phyloP scores from a whole-genome alignment of 2,329 filamentous ascomycete species.

The Juglanconis juglandina region DNA sequence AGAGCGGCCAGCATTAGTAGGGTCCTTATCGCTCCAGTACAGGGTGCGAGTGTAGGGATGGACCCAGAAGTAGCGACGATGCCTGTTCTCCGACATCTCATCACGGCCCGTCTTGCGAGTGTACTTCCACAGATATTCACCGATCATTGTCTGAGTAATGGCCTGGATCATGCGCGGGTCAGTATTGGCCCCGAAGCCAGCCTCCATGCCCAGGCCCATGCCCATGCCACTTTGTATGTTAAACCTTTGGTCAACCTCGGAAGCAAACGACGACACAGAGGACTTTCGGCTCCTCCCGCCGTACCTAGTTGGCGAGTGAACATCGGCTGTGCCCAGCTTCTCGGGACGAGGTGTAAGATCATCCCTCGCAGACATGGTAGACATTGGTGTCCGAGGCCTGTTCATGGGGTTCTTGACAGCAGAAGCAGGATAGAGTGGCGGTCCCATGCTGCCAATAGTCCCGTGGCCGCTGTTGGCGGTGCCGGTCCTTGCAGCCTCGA shows the following conservation, averaged over 20 bases:
- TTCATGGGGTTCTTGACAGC: conserved; percentile 47
- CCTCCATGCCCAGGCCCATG: conserved; percentile 48
- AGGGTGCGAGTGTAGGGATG: conserved; percentile 94
- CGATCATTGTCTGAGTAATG: conserved; percentile 99
- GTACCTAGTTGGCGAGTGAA: conserved; percentile 46
- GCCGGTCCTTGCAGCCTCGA: conserved; percentile 69
- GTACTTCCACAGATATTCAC: conserved; percentile 98
- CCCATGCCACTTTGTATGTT: conserved; percentile 60
- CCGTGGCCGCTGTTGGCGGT: conserved; percentile 46
- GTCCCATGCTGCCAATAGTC: conserved; percentile 63
- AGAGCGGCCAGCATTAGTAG: conserved; percentile 69
- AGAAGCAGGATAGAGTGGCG: conserved; percentile 79
- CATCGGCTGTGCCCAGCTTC: conserved; percentile 44
- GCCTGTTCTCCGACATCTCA: conserved; percentile 83
- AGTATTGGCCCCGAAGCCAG: conserved; percentile 67
- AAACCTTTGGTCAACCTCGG: conserved; percentile 88
- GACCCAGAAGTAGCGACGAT: conserved; percentile 97
- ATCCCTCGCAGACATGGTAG: conserved; percentile 47
- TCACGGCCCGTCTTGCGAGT: conserved; percentile 89
- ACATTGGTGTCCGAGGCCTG: conserved; percentile 59
- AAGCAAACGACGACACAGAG: conserved; percentile 92
- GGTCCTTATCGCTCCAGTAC: conserved; percentile 94
- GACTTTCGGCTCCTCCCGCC: conserved; percentile 60
- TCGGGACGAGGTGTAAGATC: conserved; percentile 55
- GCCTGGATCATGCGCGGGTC: conserved; percentile 99